These are phyloP conservation scores for Phytophthora multivora DNA, from an alignment of 352 stramenopile genomes.

Conservation along the genomic window DNA sequence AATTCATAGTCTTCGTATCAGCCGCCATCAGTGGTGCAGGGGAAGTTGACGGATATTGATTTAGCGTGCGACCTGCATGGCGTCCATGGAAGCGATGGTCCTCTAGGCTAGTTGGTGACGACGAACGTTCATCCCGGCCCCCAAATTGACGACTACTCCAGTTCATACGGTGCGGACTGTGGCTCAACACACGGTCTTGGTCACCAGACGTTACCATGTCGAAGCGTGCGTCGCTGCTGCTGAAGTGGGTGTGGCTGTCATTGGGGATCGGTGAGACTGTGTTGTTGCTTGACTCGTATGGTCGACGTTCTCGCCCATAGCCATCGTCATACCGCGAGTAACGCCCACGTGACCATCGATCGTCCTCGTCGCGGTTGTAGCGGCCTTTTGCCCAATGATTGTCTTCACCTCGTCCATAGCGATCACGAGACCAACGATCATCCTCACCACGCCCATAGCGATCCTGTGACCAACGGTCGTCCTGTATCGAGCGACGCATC, in stretches of 20 bases:
- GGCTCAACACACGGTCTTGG: slow-evolving; percentile 13
- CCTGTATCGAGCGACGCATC: slow-evolving; percentile 11
- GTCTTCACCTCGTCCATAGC: slow-evolving; percentile 1
- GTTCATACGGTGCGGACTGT: slow-evolving; percentile 27
- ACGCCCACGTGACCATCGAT: slow-evolving; percentile 17
- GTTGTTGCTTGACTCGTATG: not conserved
- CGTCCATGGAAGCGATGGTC: not conserved
- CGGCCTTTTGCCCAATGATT: slow-evolving; percentile 4
- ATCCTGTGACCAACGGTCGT: slow-evolving; percentile 18
- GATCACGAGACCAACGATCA: slow-evolving; percentile 1
- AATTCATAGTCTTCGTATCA: slow-evolving; percentile 10
- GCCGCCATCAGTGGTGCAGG: not conserved
- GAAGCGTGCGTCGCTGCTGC: slow-evolving; percentile 36
- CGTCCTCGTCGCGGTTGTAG: slow-evolving; percentile 2
- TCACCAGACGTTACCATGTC: slow-evolving; percentile 18
- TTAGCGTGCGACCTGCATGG: slow-evolving; percentile 1
- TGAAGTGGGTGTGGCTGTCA: slow-evolving; percentile 33
- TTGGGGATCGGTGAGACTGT: slow-evolving; percentile 6
- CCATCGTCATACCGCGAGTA: slow-evolving; percentile 10
- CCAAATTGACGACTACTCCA: slow-evolving; percentile 9
- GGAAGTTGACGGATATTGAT: not conserved
- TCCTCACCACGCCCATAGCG: slow-evolving; percentile 8
- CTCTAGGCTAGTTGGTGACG: not conserved
- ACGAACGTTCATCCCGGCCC: slow-evolving; percentile 4
- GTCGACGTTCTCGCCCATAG: slow-evolving; percentile 5